Evolutionary conservation across 805 yeast genomes (phyloP).

Genomic region (Dipodascus geniculatus): DNA sequence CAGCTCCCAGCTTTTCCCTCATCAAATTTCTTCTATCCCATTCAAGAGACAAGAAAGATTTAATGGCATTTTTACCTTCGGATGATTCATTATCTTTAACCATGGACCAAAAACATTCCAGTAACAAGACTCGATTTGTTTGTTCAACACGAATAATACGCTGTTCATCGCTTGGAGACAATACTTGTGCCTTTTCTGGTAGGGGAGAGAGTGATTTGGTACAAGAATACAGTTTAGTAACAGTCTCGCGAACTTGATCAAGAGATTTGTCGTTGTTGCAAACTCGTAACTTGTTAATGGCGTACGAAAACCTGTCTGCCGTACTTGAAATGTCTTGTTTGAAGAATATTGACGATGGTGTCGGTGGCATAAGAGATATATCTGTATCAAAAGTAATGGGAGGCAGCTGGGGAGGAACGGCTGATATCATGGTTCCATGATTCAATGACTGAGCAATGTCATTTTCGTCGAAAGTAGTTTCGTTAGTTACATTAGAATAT

Average conservation of each 20-base stretch:
- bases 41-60: not conserved
- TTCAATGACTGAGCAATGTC: not conserved
- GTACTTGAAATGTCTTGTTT: not conserved
- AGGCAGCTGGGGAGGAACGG: constrained; percentile 2
- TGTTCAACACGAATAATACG: not conserved
- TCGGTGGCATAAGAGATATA: not conserved
- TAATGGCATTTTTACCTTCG: not conserved
- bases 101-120: not conserved
- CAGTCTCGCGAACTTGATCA: not conserved
- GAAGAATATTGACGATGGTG: not conserved
- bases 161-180: not conserved
- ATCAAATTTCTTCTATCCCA: not conserved
- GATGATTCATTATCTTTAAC: not conserved
- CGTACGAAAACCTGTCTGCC: not conserved
- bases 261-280: not conserved
- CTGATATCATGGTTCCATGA: not conserved
- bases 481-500: not conserved
- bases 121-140: not conserved
- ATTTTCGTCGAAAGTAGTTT: not conserved
- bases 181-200: not conserved
- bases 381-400: constrained; percentile 1
- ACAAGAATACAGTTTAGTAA: not conserved
- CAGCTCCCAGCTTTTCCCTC: not conserved
- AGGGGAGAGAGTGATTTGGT: not conserved
- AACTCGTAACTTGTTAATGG: not conserved